Evolutionary conservation across 768 basidiomycete species (phyloP).

Genomic region (Suillus sp.): DNA sequence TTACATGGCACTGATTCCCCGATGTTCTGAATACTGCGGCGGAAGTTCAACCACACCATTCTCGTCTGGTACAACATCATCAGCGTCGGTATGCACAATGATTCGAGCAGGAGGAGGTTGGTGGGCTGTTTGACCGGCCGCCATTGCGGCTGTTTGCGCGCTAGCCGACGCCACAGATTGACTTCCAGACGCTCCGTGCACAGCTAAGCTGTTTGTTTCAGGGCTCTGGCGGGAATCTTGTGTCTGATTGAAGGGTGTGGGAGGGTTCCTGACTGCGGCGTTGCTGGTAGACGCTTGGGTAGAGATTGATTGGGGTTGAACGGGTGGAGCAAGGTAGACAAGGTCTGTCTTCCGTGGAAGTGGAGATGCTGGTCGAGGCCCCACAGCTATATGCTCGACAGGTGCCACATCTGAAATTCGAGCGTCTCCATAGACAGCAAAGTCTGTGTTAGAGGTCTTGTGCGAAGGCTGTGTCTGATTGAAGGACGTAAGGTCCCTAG

Average conservation of each 20-base stretch:
- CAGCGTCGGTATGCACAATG: conserved; percentile 69
- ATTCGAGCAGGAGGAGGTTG: conserved; percentile 50
- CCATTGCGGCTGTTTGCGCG: conserved; percentile 56
- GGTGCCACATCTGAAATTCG: conserved; percentile 33
- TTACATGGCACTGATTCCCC: conserved; percentile 20
- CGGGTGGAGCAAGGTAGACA: conserved; percentile 17
- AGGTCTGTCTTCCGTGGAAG: conserved; percentile 30
- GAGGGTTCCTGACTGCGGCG: not conserved
- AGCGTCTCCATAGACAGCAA: conserved; percentile 22
- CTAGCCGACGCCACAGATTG: conserved; percentile 38
- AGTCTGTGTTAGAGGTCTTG: conserved; percentile 21
- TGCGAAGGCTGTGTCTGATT: conserved; percentile 18
- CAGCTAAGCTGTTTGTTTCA: conserved; percentile 20
- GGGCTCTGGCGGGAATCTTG: conserved; percentile 21
- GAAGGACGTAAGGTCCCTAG: not conserved
- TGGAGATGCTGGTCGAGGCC: conserved; percentile 32
- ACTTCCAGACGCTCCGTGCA: conserved; percentile 20
- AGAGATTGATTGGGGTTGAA: conserved; percentile 2
- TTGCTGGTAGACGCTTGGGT: conserved; percentile 6
- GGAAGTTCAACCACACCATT: conserved; percentile 72
- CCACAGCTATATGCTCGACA: no score
- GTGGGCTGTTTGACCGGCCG: conserved; percentile 40
- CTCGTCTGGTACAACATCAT: conserved; percentile 49
- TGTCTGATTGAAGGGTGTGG: not conserved
- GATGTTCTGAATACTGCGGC: conserved; percentile 65